Conservation (phyloP, 1,284 basidiomycete species). For the Tylopilus sp. region DNA sequence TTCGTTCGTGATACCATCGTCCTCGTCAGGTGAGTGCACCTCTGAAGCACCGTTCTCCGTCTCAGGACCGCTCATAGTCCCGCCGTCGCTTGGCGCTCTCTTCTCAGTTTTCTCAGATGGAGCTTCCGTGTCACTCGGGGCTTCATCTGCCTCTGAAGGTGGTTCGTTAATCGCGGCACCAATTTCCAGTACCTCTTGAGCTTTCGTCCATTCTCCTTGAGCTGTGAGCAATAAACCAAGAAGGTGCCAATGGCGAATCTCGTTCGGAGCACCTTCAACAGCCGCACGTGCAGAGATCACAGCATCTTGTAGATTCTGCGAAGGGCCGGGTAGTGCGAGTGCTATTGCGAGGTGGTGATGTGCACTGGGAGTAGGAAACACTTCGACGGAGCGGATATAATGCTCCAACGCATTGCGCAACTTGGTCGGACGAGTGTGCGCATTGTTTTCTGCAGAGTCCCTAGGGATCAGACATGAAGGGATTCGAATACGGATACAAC, state of each 20-base stretch:
- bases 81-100: neutral
- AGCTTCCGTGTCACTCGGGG: slow-evolving; percentile 22
- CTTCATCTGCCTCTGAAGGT: slow-evolving; percentile 16
- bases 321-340: slow-evolving; percentile 58
- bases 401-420: slow-evolving; percentile 58
- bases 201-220: slow-evolving; percentile 76
- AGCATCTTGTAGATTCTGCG: slow-evolving; percentile 67
- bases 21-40: neutral
- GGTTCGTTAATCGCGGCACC: slow-evolving; percentile 51
- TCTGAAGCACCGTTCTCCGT: slow-evolving; percentile 8
- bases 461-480: neutral
- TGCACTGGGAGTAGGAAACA: slow-evolving; percentile 56
- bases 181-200: slow-evolving; percentile 71
- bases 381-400: slow-evolving; percentile 51
- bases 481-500: neutral
- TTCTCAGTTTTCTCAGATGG: slow-evolving; percentile 8
- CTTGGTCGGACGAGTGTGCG: slow-evolving; percentile 52
- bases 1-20: slow-evolving; percentile 2
- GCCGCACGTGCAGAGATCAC: slow-evolving; percentile 67
- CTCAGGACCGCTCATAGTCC: slow-evolving; percentile 10
- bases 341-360: slow-evolving; percentile 80
- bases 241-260: slow-evolving; percentile 87
- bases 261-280: slow-evolving; percentile 69
- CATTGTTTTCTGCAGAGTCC: slow-evolving; percentile 54
- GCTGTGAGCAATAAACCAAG: slow-evolving; percentile 80